Conservation (phyloP, 2,329 filamentous ascomycete genomes). For the Colletotrichum sublineola region DNA sequence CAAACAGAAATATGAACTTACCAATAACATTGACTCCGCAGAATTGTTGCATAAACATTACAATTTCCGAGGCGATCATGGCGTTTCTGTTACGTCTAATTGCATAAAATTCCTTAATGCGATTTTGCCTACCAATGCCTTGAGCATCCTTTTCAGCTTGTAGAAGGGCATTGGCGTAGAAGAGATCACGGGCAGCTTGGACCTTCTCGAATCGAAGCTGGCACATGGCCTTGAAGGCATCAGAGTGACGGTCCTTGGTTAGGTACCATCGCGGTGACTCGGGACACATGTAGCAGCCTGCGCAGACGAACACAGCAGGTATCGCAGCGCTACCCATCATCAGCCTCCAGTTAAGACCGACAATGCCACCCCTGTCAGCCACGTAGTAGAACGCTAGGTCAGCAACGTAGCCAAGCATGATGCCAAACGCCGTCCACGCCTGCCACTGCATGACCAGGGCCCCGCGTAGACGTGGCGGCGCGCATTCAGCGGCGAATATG, state of each 20-base stretch:
- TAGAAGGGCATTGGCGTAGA: slow-evolving; percentile 69
- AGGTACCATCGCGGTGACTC: slow-evolving; percentile 67
- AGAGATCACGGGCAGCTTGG: slow-evolving; percentile 68
- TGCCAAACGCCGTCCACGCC: slow-evolving; percentile 66
- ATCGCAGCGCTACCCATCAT: slow-evolving; percentile 78
- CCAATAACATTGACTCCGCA: slow-evolving; percentile 37
- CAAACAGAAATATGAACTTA: background rate
- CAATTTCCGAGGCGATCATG: slow-evolving; percentile 70
- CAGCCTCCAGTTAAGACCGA: slow-evolving; percentile 74
- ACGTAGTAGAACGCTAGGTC: slow-evolving; percentile 73
- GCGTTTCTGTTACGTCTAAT: slow-evolving; percentile 74
- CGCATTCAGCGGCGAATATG: slow-evolving; percentile 77
- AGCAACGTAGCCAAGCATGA: slow-evolving; percentile 70
- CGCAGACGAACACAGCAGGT: slow-evolving; percentile 69
- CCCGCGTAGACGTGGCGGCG: slow-evolving; percentile 73
- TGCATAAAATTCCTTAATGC: slow-evolving; percentile 69
- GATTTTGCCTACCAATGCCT: slow-evolving; percentile 59
- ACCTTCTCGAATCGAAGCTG: slow-evolving; percentile 64
- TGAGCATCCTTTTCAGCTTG: slow-evolving; percentile 68
- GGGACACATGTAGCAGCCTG: slow-evolving; percentile 64
- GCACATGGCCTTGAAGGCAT: slow-evolving; percentile 63
- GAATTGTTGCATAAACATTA: slow-evolving; percentile 76
- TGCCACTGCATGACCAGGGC: slow-evolving; percentile 83
- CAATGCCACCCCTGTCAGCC: slow-evolving; percentile 62
- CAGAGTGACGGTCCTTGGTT: slow-evolving; percentile 58